A percentile compares a stretch with the other conserved stretches of the same genome.
Evolutionary conservation across 345 rosid species (phyloP).

Genomic region (Hirschfeldia incana): DNA sequence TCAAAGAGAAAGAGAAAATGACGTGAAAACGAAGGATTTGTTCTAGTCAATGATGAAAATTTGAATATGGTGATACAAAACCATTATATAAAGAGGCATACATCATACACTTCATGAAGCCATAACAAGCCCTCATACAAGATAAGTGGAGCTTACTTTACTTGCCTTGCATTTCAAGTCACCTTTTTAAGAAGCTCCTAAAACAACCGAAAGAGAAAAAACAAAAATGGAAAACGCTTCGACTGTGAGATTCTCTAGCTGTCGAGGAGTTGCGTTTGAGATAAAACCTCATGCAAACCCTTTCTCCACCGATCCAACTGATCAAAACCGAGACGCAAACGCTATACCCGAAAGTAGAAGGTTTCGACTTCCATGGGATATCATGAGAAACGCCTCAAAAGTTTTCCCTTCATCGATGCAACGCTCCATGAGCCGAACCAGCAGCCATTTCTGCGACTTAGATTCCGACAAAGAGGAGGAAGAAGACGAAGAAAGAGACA

Average conservation of each 20-base stretch:
- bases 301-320: constrained; percentile 28
- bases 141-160: not conserved
- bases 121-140: constrained; percentile 8
- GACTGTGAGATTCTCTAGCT: constrained; percentile 60
- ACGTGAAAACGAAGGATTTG: not conserved
- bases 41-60: constrained; percentile 7
- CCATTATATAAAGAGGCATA: constrained; percentile 15
- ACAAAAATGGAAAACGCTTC: constrained; percentile 41
- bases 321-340: constrained; percentile 29
- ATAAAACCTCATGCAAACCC: constrained; percentile 56
- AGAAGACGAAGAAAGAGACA: constrained; percentile 31
- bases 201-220: not conserved
- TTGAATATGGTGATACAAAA: constrained; percentile 11
- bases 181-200: not conserved
- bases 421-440: constrained; percentile 51
- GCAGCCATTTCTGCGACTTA: constrained; percentile 78
- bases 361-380: constrained; percentile 45
- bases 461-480: constrained; percentile 41
- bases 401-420: constrained; percentile 46
- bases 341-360: constrained; percentile 26
- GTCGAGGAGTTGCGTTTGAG: constrained; percentile 72
- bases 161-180: constrained; percentile 15
- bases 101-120: constrained; percentile 7
- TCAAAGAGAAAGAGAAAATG: not conserved
- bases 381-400: constrained; percentile 40